Evolutionary conservation across 192 early-diverging fungal genomes (phyloP).

Genomic region (Obelidium mucronatum): DNA sequence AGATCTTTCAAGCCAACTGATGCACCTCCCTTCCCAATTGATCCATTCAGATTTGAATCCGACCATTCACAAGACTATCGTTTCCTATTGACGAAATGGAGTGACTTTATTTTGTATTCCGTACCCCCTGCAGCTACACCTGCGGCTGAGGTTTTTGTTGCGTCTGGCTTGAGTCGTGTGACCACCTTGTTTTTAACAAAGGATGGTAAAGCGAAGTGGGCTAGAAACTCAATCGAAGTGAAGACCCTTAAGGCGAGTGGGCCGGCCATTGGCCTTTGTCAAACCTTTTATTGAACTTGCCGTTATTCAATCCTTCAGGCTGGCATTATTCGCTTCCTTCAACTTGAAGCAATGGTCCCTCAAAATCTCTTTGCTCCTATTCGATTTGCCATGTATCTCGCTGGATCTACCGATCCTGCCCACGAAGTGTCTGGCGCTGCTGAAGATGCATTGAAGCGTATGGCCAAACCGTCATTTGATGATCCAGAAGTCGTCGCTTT

Average conservation of each 20-base stretch:
- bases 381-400: constrained; percentile 66
- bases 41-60: constrained; percentile 65
- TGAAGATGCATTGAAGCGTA: constrained; percentile 81
- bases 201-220: constrained; percentile 77
- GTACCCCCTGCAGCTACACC: constrained; percentile 43
- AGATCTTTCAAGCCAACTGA: not conserved
- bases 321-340: constrained; percentile 44
- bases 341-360: constrained; percentile 37
- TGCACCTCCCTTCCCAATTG: constrained; percentile 33
- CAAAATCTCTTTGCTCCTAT: constrained; percentile 56
- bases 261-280: constrained; percentile 4
- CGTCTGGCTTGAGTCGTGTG: constrained; percentile 64
- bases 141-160: constrained; percentile 34
- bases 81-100: constrained; percentile 61
- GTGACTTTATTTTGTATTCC: constrained; percentile 73
- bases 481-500: constrained; percentile 56
- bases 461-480: constrained; percentile 76
- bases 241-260: constrained; percentile 48
- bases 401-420: constrained; percentile 73
- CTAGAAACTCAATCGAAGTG: constrained; percentile 37
- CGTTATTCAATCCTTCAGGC: too few species aligned
- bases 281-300: not conserved
- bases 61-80: constrained; percentile 58
- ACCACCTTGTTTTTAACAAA: constrained; percentile 72
- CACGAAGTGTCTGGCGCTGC: constrained; percentile 72